These are phyloP conservation scores for Cryptomeria japonica DNA, from an alignment of 75 land plant genomes.

Conservation along the genomic window DNA sequence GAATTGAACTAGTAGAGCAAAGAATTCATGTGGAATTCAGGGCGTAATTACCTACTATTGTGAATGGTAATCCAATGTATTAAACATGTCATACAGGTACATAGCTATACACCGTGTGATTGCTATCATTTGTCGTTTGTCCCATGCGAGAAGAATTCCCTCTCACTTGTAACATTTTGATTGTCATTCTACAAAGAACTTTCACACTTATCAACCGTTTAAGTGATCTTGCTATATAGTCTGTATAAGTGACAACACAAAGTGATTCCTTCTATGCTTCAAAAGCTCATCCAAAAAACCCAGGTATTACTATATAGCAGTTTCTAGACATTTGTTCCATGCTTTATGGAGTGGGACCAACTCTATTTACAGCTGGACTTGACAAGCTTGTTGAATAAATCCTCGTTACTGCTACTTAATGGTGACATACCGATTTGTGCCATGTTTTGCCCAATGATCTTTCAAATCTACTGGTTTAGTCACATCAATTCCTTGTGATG, in stretches of 20 bases:
- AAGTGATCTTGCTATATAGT: conserved; percentile 4
- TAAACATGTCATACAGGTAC: background rate
- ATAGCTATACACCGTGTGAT: background rate
- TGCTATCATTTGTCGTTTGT: background rate
- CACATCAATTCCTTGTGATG: conserved; percentile 58
- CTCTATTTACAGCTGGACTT: background rate
- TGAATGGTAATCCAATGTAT: background rate
- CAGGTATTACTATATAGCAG: background rate
- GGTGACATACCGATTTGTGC: conserved; percentile 70
- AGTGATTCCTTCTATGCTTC: background rate
- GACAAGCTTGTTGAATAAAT: conserved; percentile 1
- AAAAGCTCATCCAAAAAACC: conserved; percentile 6
- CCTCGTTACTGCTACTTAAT: conserved; percentile 27
- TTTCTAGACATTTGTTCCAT: background rate
- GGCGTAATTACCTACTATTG: background rate
- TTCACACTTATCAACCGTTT: background rate
- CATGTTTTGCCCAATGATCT: conserved; percentile 78
- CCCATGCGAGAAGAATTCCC: background rate
- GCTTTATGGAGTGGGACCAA: background rate
- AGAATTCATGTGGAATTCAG: background rate
- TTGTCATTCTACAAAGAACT: background rate
- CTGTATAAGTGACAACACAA: background rate
- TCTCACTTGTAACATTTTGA: background rate
- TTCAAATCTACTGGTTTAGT: conserved; percentile 48
- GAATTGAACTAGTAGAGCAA: background rate